Conservation (phyloP, 2,329 filamentous ascomycete genomes). For the Calycina herbarum region DNA sequence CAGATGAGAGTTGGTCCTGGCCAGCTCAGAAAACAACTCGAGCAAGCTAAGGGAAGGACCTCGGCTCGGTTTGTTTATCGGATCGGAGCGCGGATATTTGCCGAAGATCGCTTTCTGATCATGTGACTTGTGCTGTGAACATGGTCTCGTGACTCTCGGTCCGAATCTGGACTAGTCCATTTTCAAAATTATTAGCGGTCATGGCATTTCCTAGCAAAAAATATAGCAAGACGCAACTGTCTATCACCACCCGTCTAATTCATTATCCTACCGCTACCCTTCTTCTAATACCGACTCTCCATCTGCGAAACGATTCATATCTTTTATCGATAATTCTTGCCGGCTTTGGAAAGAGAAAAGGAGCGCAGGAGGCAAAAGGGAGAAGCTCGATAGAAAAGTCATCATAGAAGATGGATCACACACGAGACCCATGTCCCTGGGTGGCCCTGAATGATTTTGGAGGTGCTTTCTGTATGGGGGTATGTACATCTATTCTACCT, state of each 20-base stretch:
- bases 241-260: background rate
- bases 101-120: background rate
- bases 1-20: too few relatives aligned
- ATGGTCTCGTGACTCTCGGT: too few relatives aligned
- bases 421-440: conserved; percentile 94
- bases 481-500: conserved; percentile 50
- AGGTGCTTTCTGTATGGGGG: conserved; percentile 94
- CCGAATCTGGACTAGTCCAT: background rate
- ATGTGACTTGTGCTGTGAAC: too few relatives aligned
- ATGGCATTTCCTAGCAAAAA: conserved; percentile 2
- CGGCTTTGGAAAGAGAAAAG: background rate
- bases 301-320: background rate
- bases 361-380: conserved; percentile 3
- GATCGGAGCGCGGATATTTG: background rate
- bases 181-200: conserved; percentile 4
- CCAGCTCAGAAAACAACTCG: too few relatives aligned
- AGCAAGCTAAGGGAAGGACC: too few relatives aligned
- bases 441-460: conserved; percentile 97
- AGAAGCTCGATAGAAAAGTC: conserved; percentile 16
- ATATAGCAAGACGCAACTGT: background rate
- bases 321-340: background rate
- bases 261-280: background rate
- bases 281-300: background rate
- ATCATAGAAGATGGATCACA: conserved; percentile 76
- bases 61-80: background rate